Evolutionary conservation across 768 basidiomycete genomes (phyloP).

Genomic region (Sarcodon aspratus): DNA sequence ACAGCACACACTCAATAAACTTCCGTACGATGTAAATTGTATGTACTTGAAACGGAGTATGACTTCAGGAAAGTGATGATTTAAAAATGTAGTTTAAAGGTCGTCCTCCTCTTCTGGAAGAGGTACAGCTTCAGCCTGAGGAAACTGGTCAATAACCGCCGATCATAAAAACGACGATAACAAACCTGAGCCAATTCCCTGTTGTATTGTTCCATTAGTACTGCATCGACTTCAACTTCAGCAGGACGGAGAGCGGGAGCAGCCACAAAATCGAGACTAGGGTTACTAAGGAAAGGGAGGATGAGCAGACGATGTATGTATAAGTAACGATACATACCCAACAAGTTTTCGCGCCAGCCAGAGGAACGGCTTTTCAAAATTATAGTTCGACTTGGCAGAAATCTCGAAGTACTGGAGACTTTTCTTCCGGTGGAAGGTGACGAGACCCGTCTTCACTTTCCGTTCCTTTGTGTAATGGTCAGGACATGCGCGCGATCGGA

Average conservation of each 20-base stretch:
- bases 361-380: constrained; percentile 99
- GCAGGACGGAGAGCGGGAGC: constrained; percentile 93
- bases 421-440: constrained; percentile 99
- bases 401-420: constrained; percentile 99
- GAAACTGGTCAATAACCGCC: neutral
- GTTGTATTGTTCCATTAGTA: constrained; percentile 72
- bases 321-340: constrained; percentile 47
- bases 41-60: too few relatives aligned
- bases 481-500: neutral
- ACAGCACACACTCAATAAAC: too few relatives aligned
- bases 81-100: too few relatives aligned
- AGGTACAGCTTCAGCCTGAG: constrained; percentile 74
- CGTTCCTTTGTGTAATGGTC: constrained; percentile 60
- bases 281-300: constrained; percentile 42
- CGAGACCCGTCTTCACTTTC: constrained; percentile 97
- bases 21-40: too few relatives aligned
- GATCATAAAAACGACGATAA: constrained; percentile 1
- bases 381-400: constrained; percentile 99
- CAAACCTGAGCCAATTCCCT: constrained; percentile 59
- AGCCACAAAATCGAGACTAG: constrained; percentile 87
- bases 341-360: constrained; percentile 98
- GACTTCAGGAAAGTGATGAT: too few relatives aligned
- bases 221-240: constrained; percentile 75
- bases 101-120: constrained; percentile 98
- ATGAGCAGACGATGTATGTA: neutral